phyloP scores from a whole-genome alignment of 345 rosid genomes.

The Salix arbutifolia region DNA sequence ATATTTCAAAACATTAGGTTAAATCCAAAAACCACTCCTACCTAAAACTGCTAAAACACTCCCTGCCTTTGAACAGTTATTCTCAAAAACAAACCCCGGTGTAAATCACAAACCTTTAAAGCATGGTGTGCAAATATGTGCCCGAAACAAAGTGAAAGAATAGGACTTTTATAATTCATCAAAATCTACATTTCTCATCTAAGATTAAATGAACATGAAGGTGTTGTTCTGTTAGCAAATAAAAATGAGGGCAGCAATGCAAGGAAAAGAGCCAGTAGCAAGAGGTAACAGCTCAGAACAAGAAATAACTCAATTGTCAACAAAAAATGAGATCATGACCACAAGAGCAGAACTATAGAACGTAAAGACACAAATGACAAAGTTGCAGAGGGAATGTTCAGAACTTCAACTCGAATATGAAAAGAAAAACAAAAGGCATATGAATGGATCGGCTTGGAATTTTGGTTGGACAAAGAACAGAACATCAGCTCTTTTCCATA shows the following conservation, averaged over 20 bases:
- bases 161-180: neutral
- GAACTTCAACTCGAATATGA: slow-evolving; percentile 62
- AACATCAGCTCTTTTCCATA: slow-evolving; percentile 35
- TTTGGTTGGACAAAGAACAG: slow-evolving; percentile 52
- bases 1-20: neutral
- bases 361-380: slow-evolving; percentile 51
- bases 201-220: slow-evolving; percentile 33
- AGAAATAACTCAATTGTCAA: slow-evolving; percentile 38
- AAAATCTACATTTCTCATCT: slow-evolving; percentile 7
- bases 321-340: slow-evolving; percentile 42
- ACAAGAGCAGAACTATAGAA: slow-evolving; percentile 59
- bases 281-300: slow-evolving; percentile 37
- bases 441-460: slow-evolving; percentile 33
- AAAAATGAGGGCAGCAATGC: slow-evolving; percentile 68
- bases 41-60: neutral
- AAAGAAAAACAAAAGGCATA: slow-evolving; percentile 49
- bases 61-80: neutral
- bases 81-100: neutral
- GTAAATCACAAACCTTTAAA: neutral
- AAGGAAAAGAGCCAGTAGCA: slow-evolving; percentile 44
- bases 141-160: neutral
- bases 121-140: neutral
- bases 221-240: slow-evolving; percentile 75
- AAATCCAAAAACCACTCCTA: neutral
- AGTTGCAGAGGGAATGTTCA: slow-evolving; percentile 56